These are phyloP conservation scores for Mrakia blollopis DNA, from an alignment of 768 basidiomycete species.

Conservation along the genomic window DNA sequence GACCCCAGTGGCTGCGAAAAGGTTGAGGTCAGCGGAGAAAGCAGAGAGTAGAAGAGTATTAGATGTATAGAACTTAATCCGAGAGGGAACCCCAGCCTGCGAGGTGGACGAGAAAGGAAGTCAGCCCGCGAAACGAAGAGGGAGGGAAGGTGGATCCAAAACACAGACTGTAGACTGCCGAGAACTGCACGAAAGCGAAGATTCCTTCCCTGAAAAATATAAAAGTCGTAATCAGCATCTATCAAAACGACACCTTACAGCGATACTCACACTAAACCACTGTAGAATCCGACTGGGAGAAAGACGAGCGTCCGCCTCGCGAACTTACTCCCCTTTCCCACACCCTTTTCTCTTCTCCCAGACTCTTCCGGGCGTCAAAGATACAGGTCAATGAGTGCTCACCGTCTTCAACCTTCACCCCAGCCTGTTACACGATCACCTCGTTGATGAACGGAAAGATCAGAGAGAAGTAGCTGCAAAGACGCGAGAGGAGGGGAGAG, in stretches of 20 bases:
- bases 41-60: not conserved
- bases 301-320: not conserved
- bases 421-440: constrained; percentile 23
- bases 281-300: constrained; percentile 25
- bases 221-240: no score
- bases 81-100: constrained; percentile 13
- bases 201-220: not conserved
- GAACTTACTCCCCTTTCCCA: no score
- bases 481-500: not conserved
- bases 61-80: not conserved
- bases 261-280: constrained; percentile 4
- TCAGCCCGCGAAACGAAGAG: not conserved
- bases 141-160: not conserved
- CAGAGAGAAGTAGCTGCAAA: constrained; percentile 8
- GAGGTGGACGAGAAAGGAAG: not conserved
- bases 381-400: not conserved
- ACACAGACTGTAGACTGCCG: not conserved
- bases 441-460: constrained; percentile 32
- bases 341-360: no score
- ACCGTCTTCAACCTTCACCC: constrained; percentile 7
- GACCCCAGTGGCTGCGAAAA: constrained; percentile 10
- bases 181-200: constrained; percentile 23
- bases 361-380: not conserved
- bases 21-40: no score
- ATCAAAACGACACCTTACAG: no score